Base-by-base conservation (phyloP, 305 asterid genomes). In the Solanum hybrid region DNA sequence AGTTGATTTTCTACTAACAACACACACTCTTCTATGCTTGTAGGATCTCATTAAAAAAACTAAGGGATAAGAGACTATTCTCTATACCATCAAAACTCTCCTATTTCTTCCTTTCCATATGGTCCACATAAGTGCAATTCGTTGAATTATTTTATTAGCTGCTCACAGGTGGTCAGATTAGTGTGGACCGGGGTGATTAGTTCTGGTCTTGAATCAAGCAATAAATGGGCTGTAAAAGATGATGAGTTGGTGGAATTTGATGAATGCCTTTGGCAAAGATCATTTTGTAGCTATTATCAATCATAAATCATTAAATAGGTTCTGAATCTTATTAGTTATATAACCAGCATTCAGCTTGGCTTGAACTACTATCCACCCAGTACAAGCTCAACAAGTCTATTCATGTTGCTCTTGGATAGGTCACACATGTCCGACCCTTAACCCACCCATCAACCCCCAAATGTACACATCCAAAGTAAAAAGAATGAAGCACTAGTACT, bases 361-460 rank as follows among this genome's bases (percentile, higher is more conserved):
- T 24, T 80, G 66, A 38, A 80, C 22, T 27, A 42, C 69, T 81
- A 38, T 81, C 36, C 26, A 27, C n/a, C 37, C 86, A 26, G 7
- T 2, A 81, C 86, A 40, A 81, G 26, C 86, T 81, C n/a, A 81
- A 26, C 31, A 40, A 40, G 36, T 14, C 69, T 40, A 26, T 40
- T 81, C 71, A 81, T 81, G 86, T 81, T 81, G 71, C 35, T 81
- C 32, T 81, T 26, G 86, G 86, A 27, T 81, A 81, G 86, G 86
- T 9, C 26, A 4, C 37, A 81, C 69, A 40, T 81, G 66, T 38
- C n/a, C 14, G 26, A 26, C 69, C 26, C 37, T 40, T 26, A 6
- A 56, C 24, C 37, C 37, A 15, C n/a, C 35, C 31, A n/a, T 27
- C 85, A 22, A 78, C 17, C 84, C 29, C 32, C 85, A 78, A 10